Evolutionary conservation across 805 yeast species (phyloP), one percentile per base, ranked within the genome.

Genomic region (Nadsonia fulvescens): DNA sequence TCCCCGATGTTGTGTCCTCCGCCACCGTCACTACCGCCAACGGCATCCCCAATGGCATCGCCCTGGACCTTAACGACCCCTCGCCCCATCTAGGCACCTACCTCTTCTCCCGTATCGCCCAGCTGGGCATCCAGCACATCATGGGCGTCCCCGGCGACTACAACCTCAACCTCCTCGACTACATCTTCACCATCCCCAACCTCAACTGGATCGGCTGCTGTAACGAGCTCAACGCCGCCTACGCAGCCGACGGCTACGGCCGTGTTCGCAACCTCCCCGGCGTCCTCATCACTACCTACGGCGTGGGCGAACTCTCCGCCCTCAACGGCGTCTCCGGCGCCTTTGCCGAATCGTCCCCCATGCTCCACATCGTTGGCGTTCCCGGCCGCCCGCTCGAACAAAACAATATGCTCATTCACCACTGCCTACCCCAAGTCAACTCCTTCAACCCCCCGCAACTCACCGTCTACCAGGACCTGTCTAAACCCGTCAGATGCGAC

Each of bases 261-360:
- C 62, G 86, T 33, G 55, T 56, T 22, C 58, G 70, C 15, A 56
- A 60, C 25, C 61, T 66, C n/a, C 62, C 76, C 5, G 78, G 81
- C 28, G 81, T 70, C 12, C 47, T 67, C 20, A 49, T 66, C 29
- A 70, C 83, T 27, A 81, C 94, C 4, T 77, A 60, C 48, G 94
- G 93, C 26, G 94, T 81, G 10, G 94, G 94, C 31, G 93, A 81
- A 46, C 58, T 79, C 34, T 68, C 81, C 32, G 91, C 92, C 2
- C 42, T 79, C 34, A 79, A 79, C 49, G 93, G 91, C 24, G 54
- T 78, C 29, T 59, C 81, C 16, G 93, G 93, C 25, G 66, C 93
- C 1, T 73, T 63, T 53, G 75, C 92, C 17, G 94, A 81, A 51
- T 65, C 59, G 37, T 72, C 73, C 22, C 89, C 89, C 5, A 54